Percentiles rank a stretch among this genome's conserved stretches.
Conservation (phyloP, 495 filamentous ascomycete species). For the Aspergillus nidulans region DNA sequence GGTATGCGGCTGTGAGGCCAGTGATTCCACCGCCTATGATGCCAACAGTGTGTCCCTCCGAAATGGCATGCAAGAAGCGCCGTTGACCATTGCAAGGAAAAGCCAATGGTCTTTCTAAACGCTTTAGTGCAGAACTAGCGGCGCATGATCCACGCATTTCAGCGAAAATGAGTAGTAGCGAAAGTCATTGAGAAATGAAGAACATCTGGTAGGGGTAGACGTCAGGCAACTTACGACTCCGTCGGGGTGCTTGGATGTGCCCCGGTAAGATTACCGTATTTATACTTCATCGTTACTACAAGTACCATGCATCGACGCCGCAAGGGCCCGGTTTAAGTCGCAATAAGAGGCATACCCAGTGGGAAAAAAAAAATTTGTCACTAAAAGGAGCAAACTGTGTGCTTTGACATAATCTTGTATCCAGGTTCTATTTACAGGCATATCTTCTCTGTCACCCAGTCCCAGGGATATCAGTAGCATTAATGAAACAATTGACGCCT, state of each 20-base stretch:
- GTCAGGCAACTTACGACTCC: background rate
- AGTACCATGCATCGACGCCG: too few species aligned
- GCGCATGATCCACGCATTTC: conserved; percentile 30
- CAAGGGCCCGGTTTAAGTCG: too few species aligned
- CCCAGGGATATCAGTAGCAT: conserved; percentile 21
- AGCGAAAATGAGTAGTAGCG: conserved; percentile 10
- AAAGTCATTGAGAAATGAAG: conserved; percentile 6
- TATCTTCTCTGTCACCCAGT: conserved; percentile 8
- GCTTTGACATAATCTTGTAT: conserved; percentile 13
- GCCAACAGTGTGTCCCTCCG: conserved; percentile 50
- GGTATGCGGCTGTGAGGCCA: conserved; percentile 77
- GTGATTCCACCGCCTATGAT: conserved; percentile 88
- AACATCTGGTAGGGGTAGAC: background rate
- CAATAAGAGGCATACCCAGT: background rate
- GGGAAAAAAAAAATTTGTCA: background rate
- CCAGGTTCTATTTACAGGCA: conserved; percentile 28
- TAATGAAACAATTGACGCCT: conserved; percentile 35
- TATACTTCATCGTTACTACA: too few species aligned
- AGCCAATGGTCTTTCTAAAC: conserved; percentile 15
- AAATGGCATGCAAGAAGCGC: conserved; percentile 15
- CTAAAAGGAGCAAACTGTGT: background rate
- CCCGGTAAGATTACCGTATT: conserved; percentile 4
- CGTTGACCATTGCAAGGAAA: conserved; percentile 16
- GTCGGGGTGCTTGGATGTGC: too few species aligned
- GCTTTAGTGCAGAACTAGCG: conserved; percentile 20